Evolutionary conservation across 202 grass and related monocot species (phyloP), one percentile per base, ranked within the genome.

Genomic region (Schoenoplectus triqueter): DNA sequence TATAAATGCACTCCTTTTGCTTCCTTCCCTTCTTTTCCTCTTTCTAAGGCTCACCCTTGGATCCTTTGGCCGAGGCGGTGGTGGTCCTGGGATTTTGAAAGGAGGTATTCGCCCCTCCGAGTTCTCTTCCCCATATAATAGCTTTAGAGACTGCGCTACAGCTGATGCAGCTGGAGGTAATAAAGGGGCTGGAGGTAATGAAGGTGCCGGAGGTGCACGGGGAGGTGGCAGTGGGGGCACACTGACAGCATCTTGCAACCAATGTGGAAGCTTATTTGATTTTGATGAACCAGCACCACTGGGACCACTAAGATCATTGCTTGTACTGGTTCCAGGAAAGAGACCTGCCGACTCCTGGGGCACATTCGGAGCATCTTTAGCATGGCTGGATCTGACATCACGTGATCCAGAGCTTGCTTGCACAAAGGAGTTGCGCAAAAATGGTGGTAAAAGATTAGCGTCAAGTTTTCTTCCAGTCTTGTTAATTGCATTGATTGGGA

Each of bases 201-300:
- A 64, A 20, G 48, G 81, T 22, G 39, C 14, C 21, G 82, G 87
- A 6, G 82, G 82, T 85, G 92, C 93, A 87, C 83, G 84, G 21
- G 86, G 84, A 82, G 88, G 93, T 39, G 63, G 80, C 18, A 55
- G 76, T 0, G 65, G 81, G 55, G 91, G 90, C 69, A 87, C 84
- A 49, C 89, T 91, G 64, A 99, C 93, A 78, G 93, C 93, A 87
- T 99, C 87, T 86, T 92, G 90, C 86, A 99, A 94, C 96, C 96
- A 99, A 92, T 99, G 96, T 0, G 93, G 96, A 74, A 99, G 85
- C 64, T 93, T 99, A 84, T 95, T 95, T 73, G 90, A 81, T 87
- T 90, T 96, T 64, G 90, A 99, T 66, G 87, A 85, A 86, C 86
- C 87, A 80, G 87, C 66, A 15, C 72, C 82, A 75, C 77, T 73